A percentile compares a stretch with the other conserved stretches of the same genome.
phyloP scores from a whole-genome alignment of 1,139 yeast species.

The Groenewaldozyma sp. region DNA sequence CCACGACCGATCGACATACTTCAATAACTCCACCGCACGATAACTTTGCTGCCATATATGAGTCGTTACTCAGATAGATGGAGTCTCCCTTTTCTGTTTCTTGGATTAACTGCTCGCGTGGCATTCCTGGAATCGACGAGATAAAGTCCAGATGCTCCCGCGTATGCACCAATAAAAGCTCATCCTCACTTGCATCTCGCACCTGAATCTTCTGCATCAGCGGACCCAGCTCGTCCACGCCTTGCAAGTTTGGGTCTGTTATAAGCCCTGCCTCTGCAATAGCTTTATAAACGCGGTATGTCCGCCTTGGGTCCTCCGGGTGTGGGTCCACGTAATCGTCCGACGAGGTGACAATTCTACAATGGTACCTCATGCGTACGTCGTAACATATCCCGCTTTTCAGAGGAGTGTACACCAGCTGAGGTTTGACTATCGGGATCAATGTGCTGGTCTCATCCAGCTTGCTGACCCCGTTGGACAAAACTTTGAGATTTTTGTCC shows the following conservation, averaged over 20 bases:
- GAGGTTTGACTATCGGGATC: slow-evolving; percentile 31
- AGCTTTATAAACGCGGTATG: slow-evolving; percentile 84
- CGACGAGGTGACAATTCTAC: slow-evolving; percentile 84
- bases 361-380: slow-evolving; percentile 95
- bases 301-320: slow-evolving; percentile 97
- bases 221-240: slow-evolving; percentile 77
- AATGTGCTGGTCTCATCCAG: slow-evolving; percentile 5
- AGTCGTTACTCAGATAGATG: slow-evolving; percentile 88
- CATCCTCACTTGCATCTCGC: slow-evolving; percentile 81
- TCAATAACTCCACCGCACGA: slow-evolving; percentile 97
- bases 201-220: slow-evolving; percentile 83
- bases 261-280: slow-evolving; percentile 91
- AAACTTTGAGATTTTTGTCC: too few relatives aligned
- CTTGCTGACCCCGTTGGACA: too few relatives aligned
- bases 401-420: slow-evolving; percentile 55
- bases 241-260: slow-evolving; percentile 69
- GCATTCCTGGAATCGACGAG: slow-evolving; percentile 68
- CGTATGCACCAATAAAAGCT: slow-evolving; percentile 79
- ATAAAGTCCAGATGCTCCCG: slow-evolving; percentile 69
- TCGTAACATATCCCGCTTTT: slow-evolving; percentile 95
- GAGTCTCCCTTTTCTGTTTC: slow-evolving; percentile 93
- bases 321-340: slow-evolving; percentile 96
- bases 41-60: slow-evolving; percentile 75
- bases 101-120: slow-evolving; percentile 64
- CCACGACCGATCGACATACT: slow-evolving; percentile 92